Base-by-base conservation (phyloP, 345 rosid species). In the Boechera divaricarpa region DNA sequence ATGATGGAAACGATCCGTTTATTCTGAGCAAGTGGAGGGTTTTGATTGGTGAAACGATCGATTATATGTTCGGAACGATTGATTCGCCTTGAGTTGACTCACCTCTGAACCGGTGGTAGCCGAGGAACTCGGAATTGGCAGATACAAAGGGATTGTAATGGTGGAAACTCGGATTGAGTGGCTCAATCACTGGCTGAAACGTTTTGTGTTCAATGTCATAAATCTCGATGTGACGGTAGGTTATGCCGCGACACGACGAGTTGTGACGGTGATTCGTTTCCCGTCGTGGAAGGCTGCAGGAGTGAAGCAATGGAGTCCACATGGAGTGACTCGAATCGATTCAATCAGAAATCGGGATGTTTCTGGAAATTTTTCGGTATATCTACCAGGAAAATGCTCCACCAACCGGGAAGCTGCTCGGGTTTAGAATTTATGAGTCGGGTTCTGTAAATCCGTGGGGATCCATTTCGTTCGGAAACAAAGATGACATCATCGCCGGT, bases 291-390 rank as follows among this genome's bases (percentile, higher is more conserved):
- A 82, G 58, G 95, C 90, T 1, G 93, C 90, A 11, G 97, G 97
- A 66, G 97, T 94, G 82, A 92, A 92, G 73, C 97, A 94, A 79
- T 92, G 98, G 28, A 90, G 86, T 0, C 97, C 97, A 2, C 93
- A 78, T 5, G 98, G 98, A 52, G 97, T 92, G 76, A 94, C 80
- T 11, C 97, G 86, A 41, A 69, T 9, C 38, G 93, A 85, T 35
- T 71, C 48, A 11, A 47, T 10, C 11, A 88, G 41, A 70, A 80
- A 10, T 24, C 65, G 6, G 83, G 26, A 47, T 36, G 39, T 11
- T 70, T 75, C 7, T 42, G 55, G 21, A 78, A 12, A 71, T 72
- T 83, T 2, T 41, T 74, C 10, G 86, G 77, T 44, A 94, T 47
- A 42, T 79, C 86, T 0, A 84, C 71, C 16, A 81, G 65, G 82